Base-by-base conservation (phyloP, 345 rosid genomes). In the Anastatica hierochuntica region DNA sequence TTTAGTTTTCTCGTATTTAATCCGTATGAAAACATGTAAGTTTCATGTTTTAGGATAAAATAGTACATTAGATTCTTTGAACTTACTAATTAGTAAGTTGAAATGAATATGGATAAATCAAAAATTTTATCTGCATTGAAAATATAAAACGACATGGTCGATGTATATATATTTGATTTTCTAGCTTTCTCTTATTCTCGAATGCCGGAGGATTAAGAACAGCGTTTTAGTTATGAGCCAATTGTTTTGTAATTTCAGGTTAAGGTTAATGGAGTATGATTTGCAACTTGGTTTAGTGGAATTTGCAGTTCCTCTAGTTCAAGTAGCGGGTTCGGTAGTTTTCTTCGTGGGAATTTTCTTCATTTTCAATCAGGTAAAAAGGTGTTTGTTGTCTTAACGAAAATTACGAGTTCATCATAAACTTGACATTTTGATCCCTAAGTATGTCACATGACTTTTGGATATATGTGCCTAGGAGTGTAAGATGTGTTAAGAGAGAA, bases 231-330 rank as follows among this genome's bases (percentile, higher is more conserved):
- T 48, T 15, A 6, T 40, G 20, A 49, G 39, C 8, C 17, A 24
- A 15, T 34, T 16, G 10, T 1, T 56, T 55, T 18, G 13, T 39
- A 3, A 31, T 49, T 36, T 16, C 29, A 66, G 84, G 64, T 43
- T 88, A 21, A 43, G 48, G 14, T 66, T 92, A 49, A 48, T 78
- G 78, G 75, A 48, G 56, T 74, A 51, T 49, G 95, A 88, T 60
- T 6, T 63, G n/a, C 97, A 92, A 83, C 76, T 92, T 8, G 79
- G 67, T 4, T 72, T 84, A 5, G 95, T 92, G 8, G 95, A 92
- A 71, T 78, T 92, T 27, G 74, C 79, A 1, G 98, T 77, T 24
- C 94, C 95, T 7, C 9, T 74, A 35, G 79, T 85, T 45, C 83
- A 84, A 14, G 58, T 74, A 6, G 35, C 75, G 3, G 96, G 96